Conservation (phyloP, 176 grass and related monocot genomes). For the Echinochloa phyllopogon region DNA sequence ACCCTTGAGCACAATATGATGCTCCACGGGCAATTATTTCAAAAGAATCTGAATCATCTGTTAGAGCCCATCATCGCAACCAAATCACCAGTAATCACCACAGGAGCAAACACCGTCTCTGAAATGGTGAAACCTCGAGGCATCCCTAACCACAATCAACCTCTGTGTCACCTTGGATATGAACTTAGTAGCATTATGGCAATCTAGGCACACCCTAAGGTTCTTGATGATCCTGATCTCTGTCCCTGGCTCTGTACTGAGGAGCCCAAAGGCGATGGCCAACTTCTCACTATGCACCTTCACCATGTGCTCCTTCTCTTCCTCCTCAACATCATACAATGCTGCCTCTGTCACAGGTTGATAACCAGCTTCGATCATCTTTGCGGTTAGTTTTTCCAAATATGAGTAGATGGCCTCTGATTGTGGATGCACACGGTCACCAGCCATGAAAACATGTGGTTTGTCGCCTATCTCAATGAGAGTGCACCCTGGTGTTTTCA, state of each 20-base stretch:
- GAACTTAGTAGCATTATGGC: constrained; percentile 67
- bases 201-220: constrained; percentile 68
- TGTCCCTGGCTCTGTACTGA: constrained; percentile 56
- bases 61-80: background rate
- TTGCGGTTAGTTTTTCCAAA: constrained; percentile 56
- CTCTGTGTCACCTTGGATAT: constrained; percentile 66
- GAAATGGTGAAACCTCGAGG: constrained; percentile 54
- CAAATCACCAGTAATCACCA: constrained; percentile 65
- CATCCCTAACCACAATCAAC: constrained; percentile 68
- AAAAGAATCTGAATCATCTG: constrained; percentile 17
- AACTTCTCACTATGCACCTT: constrained; percentile 60
- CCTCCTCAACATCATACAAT: constrained; percentile 70
- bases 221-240: constrained; percentile 80
- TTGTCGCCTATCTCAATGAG: constrained; percentile 51
- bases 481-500: constrained; percentile 87
- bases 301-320: constrained; percentile 63
- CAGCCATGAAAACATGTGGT: constrained; percentile 64
- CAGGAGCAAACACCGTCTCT: constrained; percentile 59
- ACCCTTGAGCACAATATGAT: background rate
- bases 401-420: constrained; percentile 49
- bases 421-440: constrained; percentile 62
- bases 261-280: constrained; percentile 55
- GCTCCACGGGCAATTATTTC: background rate
- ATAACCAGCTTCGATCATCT: constrained; percentile 71
- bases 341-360: constrained; percentile 57